These are phyloP conservation scores for Aspergillus ochraceus DNA, from an alignment of 2,329 filamentous ascomycete genomes.

Conservation along the genomic window DNA sequence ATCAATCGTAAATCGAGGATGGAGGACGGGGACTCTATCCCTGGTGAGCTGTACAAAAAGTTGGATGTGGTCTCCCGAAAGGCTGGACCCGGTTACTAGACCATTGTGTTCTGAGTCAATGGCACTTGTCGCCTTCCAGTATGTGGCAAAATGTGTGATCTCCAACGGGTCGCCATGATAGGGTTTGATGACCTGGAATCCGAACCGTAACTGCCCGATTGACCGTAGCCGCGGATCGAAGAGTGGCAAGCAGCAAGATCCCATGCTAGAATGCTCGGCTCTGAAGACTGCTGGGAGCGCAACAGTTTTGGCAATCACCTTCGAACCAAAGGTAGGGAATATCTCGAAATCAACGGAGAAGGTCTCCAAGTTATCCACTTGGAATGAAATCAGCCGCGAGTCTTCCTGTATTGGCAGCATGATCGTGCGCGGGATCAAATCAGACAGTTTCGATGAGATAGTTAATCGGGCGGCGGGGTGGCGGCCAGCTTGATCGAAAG, in stretches of 20 bases:
- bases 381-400: conserved; percentile 88
- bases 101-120: conserved; percentile 81
- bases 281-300: conserved; percentile 86
- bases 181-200: conserved; percentile 93
- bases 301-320: conserved; percentile 94
- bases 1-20: conserved; percentile 78
- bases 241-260: conserved; percentile 79
- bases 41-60: conserved; percentile 89
- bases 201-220: conserved; percentile 92
- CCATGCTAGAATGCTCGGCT: conserved; percentile 70
- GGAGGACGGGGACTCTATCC: conserved; percentile 83
- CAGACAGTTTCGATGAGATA: conserved; percentile 93
- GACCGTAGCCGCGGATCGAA: conserved; percentile 89
- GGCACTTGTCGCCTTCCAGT: conserved; percentile 98
- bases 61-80: conserved; percentile 92
- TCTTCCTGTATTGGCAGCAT: conserved; percentile 96
- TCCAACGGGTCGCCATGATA: conserved; percentile 90
- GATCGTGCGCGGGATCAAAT: conserved; percentile 94
- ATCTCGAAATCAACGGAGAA: conserved; percentile 98
- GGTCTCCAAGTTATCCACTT: conserved; percentile 87
- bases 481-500: conserved; percentile 97
- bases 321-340: conserved; percentile 94
- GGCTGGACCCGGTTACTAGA: conserved; percentile 88
- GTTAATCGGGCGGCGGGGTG: conserved; percentile 93
- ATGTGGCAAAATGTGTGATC: conserved; percentile 97